Evolutionary conservation across 2,329 filamentous ascomycete species (phyloP).

Genomic region (Alternaria angustiovoidea): DNA sequence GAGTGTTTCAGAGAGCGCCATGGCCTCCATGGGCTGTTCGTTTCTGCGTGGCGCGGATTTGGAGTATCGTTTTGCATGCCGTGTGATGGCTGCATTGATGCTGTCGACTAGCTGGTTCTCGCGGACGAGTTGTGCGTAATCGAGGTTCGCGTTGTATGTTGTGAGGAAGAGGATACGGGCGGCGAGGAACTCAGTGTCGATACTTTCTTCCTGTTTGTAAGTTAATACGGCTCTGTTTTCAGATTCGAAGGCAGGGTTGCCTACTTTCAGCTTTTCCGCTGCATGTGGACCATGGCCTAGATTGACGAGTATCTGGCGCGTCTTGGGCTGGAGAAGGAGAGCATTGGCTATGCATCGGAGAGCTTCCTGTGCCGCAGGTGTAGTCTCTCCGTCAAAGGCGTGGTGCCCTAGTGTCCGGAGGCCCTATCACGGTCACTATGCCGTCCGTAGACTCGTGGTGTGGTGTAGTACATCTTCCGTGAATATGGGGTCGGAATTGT

Average conservation of each 20-base stretch:
- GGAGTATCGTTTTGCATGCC: constrained; percentile 65
- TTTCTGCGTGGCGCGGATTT: constrained; percentile 35
- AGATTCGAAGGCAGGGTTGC: neutral
- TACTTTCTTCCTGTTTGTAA: constrained; percentile 64
- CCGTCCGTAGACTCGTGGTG: neutral
- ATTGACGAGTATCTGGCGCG: constrained; percentile 77
- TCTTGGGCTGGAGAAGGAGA: constrained; percentile 72
- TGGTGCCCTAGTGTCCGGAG: constrained; percentile 75
- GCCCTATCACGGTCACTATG: constrained; percentile 62
- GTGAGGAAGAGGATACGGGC: constrained; percentile 82
- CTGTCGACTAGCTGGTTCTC: constrained; percentile 72
- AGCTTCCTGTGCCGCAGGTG: constrained; percentile 71
- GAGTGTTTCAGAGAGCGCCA: constrained; percentile 83
- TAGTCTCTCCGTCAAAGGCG: constrained; percentile 73
- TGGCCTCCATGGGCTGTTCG: constrained; percentile 70
- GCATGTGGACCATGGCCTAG: constrained; percentile 72
- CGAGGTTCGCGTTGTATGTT: constrained; percentile 77
- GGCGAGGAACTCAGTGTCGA: constrained; percentile 85
- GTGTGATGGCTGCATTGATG: constrained; percentile 73
- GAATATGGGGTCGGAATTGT: constrained; percentile 82
- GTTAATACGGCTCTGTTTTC: constrained; percentile 7
- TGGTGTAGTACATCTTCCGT: constrained; percentile 68
- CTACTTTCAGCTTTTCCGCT: constrained; percentile 71
- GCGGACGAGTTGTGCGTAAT: constrained; percentile 71
- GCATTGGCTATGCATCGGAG: constrained; percentile 87